phyloP scores from a whole-genome alignment of 306 rosid species.

The Sesbania bispinosa region DNA sequence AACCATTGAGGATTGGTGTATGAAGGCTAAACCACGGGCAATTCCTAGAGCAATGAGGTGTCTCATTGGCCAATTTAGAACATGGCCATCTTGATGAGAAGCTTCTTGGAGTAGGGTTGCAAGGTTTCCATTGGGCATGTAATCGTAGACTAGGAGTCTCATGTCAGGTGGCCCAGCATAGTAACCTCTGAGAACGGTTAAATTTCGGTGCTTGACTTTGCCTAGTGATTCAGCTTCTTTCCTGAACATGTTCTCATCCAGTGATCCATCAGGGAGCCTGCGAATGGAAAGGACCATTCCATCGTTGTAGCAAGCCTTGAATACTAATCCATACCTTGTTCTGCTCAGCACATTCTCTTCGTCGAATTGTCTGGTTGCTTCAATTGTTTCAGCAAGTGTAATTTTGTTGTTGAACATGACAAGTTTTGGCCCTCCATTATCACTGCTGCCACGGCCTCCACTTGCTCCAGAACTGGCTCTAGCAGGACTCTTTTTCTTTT shows the following conservation, averaged over 20 bases:
- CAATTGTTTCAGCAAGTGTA: slow-evolving; percentile 81
- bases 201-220: slow-evolving; percentile 72
- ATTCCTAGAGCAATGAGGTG: slow-evolving; percentile 94
- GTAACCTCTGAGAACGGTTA: slow-evolving; percentile 92
- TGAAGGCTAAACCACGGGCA: slow-evolving; percentile 86
- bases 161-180: slow-evolving; percentile 75
- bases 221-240: slow-evolving; percentile 87
- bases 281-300: slow-evolving; percentile 94
- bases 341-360: slow-evolving; percentile 96
- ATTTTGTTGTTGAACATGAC: slow-evolving; percentile 87
- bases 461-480: slow-evolving; percentile 84
- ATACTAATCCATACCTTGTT: slow-evolving; percentile 70
- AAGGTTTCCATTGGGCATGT: slow-evolving; percentile 98
- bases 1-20: slow-evolving; percentile 68
- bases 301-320: slow-evolving; percentile 85
- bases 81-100: slow-evolving; percentile 97
- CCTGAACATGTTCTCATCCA: slow-evolving; percentile 73
- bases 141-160: slow-evolving; percentile 75
- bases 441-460: slow-evolving; percentile 83
- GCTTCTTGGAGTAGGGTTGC: slow-evolving; percentile 99
- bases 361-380: slow-evolving; percentile 87
- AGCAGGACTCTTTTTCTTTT: slow-evolving; percentile 76
- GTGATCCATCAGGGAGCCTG: slow-evolving; percentile 66
- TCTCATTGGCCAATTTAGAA: slow-evolving; percentile 97
- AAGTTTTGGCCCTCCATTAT: slow-evolving; percentile 80